Evolutionary conservation across 148 eudicot genomes (phyloP).

Genomic region (Camellia sinensis): DNA sequence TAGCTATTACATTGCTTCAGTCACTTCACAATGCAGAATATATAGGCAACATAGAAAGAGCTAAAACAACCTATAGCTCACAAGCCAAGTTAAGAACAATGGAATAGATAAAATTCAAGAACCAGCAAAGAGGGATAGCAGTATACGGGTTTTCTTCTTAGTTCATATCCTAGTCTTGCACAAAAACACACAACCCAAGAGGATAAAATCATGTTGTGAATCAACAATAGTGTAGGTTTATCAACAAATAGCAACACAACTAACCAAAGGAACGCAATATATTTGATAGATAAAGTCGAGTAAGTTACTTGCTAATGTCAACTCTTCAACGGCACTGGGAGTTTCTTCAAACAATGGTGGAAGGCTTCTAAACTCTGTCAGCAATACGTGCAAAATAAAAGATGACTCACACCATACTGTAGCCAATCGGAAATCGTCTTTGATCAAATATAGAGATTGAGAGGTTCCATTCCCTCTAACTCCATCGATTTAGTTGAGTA

Average conservation of each 20-base stretch:
- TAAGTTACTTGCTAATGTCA: too few relatives aligned
- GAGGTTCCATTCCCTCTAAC: too few relatives aligned
- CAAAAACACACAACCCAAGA: neutral
- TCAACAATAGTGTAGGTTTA: neutral
- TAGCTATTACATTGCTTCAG: neutral
- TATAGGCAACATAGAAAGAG: too few relatives aligned
- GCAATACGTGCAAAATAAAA: too few relatives aligned
- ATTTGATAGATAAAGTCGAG: too few relatives aligned
- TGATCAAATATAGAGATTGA: too few relatives aligned
- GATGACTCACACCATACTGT: too few relatives aligned
- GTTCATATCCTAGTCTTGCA: neutral
- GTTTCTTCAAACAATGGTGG: too few relatives aligned
- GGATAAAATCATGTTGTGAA: neutral
- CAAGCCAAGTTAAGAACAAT: neutral
- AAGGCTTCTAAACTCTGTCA: too few relatives aligned
- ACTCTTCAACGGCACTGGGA: too few relatives aligned
- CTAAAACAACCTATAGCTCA: neutral
- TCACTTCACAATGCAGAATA: neutral
- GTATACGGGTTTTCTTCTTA: neutral
- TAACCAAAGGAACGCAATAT: neutral
- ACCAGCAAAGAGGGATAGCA: neutral
- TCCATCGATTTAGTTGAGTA: too few relatives aligned
- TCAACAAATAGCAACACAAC: neutral
- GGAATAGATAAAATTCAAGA: neutral
- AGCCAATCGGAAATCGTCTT: too few relatives aligned